These are phyloP conservation scores for Ceratocystiopsis sp. DNA, from an alignment of 2,329 filamentous ascomycete species.

Conservation along the genomic window DNA sequence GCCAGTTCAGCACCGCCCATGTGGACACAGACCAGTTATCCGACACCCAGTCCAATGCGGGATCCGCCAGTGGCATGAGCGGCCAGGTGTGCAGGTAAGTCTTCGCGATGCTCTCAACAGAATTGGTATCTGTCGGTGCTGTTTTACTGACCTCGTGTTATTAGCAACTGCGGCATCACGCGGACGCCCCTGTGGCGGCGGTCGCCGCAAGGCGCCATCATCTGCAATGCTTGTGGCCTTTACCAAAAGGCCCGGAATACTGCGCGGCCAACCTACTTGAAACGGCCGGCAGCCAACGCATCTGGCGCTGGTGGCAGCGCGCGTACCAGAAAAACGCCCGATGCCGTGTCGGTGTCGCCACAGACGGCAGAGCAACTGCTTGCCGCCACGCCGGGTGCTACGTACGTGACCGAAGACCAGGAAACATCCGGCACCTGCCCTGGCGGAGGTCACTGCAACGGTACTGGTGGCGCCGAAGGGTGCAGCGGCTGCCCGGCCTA, in stretches of 20 bases:
- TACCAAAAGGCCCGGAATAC: constrained; percentile 91
- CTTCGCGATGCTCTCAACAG: neutral
- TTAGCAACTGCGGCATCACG: constrained; percentile 90
- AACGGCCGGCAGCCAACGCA: constrained; percentile 46
- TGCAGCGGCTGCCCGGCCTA: constrained; percentile 93
- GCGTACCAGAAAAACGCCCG: constrained; percentile 23
- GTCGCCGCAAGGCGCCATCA: constrained; percentile 81
- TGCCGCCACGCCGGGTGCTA: constrained; percentile 34
- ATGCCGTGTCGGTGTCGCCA: constrained; percentile 20
- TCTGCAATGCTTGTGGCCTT: constrained; percentile 93
- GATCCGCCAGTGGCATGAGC: constrained; percentile 20
- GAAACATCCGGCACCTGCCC: constrained; percentile 76
- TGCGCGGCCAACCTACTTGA: constrained; percentile 75
- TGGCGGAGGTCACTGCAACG: constrained; percentile 87
- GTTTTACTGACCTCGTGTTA: neutral
- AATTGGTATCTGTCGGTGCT: too few relatives aligned
- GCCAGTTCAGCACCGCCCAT: too few relatives aligned
- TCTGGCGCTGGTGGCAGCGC: constrained; percentile 11
- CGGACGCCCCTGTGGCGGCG: constrained; percentile 88
- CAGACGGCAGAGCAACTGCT: constrained; percentile 22
- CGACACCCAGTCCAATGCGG: constrained; percentile 8
- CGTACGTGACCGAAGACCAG: constrained; percentile 63
- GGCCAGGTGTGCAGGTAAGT: constrained; percentile 56
- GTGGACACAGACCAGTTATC: neutral
- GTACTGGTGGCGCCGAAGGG: constrained; percentile 84